phyloP scores from a whole-genome alignment of 2,329 filamentous ascomycete species.

The Cladosporium sp. region DNA sequence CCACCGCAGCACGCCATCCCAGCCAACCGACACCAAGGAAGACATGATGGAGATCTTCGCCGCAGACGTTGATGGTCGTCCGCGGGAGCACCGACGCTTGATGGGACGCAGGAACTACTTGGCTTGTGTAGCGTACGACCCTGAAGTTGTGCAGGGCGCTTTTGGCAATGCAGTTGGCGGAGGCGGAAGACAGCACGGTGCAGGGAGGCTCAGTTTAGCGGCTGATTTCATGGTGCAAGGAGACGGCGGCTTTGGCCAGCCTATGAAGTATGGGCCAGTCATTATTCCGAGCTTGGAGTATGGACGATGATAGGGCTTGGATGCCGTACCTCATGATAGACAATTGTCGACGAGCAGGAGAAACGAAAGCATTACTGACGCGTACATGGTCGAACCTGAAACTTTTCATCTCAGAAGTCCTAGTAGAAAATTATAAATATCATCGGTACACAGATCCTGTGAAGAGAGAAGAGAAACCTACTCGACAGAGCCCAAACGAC shows the following conservation, averaged over 20 bases:
- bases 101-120: conserved; percentile 94
- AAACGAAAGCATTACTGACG: background rate
- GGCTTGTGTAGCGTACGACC: conserved; percentile 90
- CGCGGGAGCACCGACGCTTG: conserved; percentile 80
- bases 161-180: conserved; percentile 25
- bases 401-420: no score
- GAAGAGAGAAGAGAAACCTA: no score
- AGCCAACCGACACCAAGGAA: conserved; percentile 86
- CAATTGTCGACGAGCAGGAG: background rate
- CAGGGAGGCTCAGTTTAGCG: conserved; percentile 68
- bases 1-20: conserved; percentile 50
- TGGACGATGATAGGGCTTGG: conserved; percentile 34
- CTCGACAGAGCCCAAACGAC: no score
- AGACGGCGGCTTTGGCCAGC: conserved; percentile 72
- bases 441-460: no score
- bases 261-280: conserved; percentile 95
- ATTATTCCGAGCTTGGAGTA: conserved; percentile 71
- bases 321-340: background rate
- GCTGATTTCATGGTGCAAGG: conserved; percentile 97
- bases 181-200: conserved; percentile 32
- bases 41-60: conserved; percentile 99
- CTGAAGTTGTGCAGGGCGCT: conserved; percentile 60
- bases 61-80: conserved; percentile 78
- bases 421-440: no score
- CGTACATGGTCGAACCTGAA: no score